phyloP scores from a whole-genome alignment of 345 rosid genomes.

The Zanthoxylum bungeanum region DNA sequence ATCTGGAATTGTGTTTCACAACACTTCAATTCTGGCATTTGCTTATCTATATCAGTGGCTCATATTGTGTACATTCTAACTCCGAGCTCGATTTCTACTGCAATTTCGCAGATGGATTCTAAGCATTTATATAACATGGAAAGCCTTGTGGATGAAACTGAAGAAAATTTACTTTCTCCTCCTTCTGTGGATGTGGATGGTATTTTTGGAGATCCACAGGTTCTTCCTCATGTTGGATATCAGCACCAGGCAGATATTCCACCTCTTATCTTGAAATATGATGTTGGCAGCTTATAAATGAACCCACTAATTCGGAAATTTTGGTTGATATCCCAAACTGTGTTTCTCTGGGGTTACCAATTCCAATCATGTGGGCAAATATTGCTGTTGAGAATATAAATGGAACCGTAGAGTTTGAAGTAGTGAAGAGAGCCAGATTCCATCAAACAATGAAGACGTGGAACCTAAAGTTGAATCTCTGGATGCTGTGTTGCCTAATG shows the following conservation, averaged over 20 bases:
- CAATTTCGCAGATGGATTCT: conserved; percentile 38
- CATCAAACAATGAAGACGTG: conserved; percentile 9
- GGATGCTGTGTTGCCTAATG: background rate
- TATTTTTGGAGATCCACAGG: conserved; percentile 40
- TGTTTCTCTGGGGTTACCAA: conserved; percentile 31
- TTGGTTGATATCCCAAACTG: conserved; percentile 11
- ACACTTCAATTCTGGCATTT: background rate
- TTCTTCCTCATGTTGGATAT: conserved; percentile 56
- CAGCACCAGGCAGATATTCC: conserved; percentile 57
- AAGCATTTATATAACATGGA: conserved; percentile 32
- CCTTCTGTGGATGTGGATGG: conserved; percentile 26
- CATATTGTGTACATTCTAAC: no score
- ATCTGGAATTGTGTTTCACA: background rate
- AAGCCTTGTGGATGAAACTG: conserved; percentile 28
- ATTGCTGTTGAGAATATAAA: conserved; percentile 31
- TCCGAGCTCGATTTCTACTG: no score
- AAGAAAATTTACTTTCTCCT: conserved; percentile 28
- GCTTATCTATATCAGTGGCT: no score
- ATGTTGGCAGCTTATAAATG: conserved; percentile 23
- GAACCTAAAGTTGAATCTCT: conserved; percentile 15
- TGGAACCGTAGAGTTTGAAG: conserved; percentile 30
- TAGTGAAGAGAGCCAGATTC: conserved; percentile 26
- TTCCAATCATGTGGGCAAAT: conserved; percentile 54
- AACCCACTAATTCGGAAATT: conserved; percentile 18
- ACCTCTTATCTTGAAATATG: conserved; percentile 23